Base-by-base conservation (phyloP, 495 filamentous ascomycete genomes). In the Glarea lozoyensis region DNA sequence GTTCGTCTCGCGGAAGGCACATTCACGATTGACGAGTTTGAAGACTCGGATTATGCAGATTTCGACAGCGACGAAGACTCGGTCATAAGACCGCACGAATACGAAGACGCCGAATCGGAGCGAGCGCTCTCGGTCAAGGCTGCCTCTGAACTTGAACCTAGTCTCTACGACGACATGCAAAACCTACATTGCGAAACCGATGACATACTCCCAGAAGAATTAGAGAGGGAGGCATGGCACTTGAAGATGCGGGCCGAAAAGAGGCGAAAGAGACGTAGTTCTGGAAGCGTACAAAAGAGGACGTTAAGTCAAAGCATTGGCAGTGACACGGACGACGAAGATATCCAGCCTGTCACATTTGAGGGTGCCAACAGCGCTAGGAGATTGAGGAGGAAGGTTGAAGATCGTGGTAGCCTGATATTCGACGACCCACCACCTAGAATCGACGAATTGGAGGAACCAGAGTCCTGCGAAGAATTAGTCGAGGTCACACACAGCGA, bases 401-500 rank as follows among this genome's bases (percentile, higher is more conserved):
- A 72, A 7, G 63, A 73, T 27, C 57, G 71, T 21, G 59, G 53
- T 27, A 70, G 69, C 41, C 57, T 75, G 27, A 68, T 70, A 45
- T 69, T 73, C 34, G 57, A 60, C 16, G 69, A 68, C 20, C 64
- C 66, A 12, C 66, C 70, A 12, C 63, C 68, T 31, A 60, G 68
- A 30, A 75, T 75, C 37, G 62, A 68, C 15, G 71, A 75, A 50
- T 59, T 68, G 29, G 70, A 73, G 31, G 71, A 73, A 7, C 68
- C 69, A 12, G 67, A 67, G 21, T 67, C 63, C 38, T 65, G 67
- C 23, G 71, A 70, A 23, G 69, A 70, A 32, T 58, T 68, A 23
- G 49, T 66, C 23, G 61, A 62, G 12, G 52, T 67, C 41, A 53
- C 58, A 19, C 66, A 73, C 49, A 21, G 35, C 7, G 42, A 37